Conservation (phyloP, 2,329 filamentous ascomycete genomes). For the Torrubiella hemipterigena region DNA sequence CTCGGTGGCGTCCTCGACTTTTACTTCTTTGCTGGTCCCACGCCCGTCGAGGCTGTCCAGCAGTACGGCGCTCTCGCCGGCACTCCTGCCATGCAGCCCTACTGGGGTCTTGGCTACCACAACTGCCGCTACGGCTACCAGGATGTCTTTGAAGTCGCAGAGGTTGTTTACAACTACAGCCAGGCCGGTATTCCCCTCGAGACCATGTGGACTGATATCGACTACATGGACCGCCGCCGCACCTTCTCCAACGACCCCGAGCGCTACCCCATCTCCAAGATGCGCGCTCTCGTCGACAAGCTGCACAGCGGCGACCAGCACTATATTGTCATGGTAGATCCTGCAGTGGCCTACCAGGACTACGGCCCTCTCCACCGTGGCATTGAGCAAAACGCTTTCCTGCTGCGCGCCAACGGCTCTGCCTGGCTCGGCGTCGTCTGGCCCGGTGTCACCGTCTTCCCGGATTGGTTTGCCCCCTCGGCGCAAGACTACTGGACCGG, state of each 20-base stretch:
- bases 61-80: constrained; percentile 48
- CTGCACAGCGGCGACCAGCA: constrained; percentile 57
- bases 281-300: constrained; percentile 54
- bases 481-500: constrained; percentile 53
- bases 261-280: constrained; percentile 46
- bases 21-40: constrained; percentile 51
- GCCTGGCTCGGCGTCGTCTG: constrained; percentile 56
- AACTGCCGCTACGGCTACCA: constrained; percentile 54
- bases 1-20: constrained; percentile 67
- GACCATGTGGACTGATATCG: constrained; percentile 64
- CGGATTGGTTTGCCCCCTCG: constrained; percentile 60
- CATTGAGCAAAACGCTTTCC: constrained; percentile 32
- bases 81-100: constrained; percentile 48
- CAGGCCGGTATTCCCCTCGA: constrained; percentile 56
- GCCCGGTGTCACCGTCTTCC: constrained; percentile 58
- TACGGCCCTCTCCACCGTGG: constrained; percentile 24
- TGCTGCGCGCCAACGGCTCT: constrained; percentile 41
- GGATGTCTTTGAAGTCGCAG: constrained; percentile 53
- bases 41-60: constrained; percentile 42
- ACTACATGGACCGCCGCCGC: constrained; percentile 47
- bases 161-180: constrained; percentile 56
- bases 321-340: constrained; percentile 65
- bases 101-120: constrained; percentile 51
- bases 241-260: constrained; percentile 55
- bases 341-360: constrained; percentile 39